phyloP scores from a whole-genome alignment of 306 rosid species.

The Vigna hirtella region DNA sequence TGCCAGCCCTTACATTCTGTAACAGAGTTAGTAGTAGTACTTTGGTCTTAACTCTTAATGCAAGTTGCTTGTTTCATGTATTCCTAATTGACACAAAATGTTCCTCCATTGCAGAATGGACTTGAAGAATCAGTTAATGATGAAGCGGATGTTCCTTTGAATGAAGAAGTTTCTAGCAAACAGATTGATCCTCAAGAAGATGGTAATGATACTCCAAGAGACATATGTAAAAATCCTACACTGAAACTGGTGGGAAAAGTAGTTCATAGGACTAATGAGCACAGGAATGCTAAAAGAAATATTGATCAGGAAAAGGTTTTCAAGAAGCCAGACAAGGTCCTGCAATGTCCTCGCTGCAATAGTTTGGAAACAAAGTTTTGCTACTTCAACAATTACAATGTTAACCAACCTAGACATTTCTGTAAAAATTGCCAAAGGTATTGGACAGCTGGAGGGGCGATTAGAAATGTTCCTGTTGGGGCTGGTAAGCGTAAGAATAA shows the following conservation, averaged over 20 bases:
- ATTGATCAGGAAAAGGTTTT: constrained; percentile 53
- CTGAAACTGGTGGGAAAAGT: constrained; percentile 34
- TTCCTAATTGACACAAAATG: constrained; percentile 28
- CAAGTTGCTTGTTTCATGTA: constrained; percentile 5
- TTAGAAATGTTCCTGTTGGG: constrained; percentile 70
- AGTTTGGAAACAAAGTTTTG: constrained; percentile 72
- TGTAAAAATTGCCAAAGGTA: constrained; percentile 74
- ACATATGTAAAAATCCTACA: constrained; percentile 10
- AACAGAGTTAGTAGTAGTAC: constrained; percentile 21
- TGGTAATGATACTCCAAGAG: constrained; percentile 16
- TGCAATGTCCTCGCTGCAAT: constrained; percentile 71
- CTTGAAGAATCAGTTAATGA: constrained; percentile 37
- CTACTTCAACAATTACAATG: constrained; percentile 73
- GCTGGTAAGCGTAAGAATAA: constrained; percentile 71
- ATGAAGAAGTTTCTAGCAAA: constrained; percentile 33
- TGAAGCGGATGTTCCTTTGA: constrained; percentile 38
- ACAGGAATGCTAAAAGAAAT: constrained; percentile 42
- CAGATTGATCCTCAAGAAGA: constrained; percentile 29
- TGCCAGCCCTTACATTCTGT: constrained; percentile 14
- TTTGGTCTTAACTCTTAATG: constrained; percentile 8
- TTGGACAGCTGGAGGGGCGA: constrained; percentile 79
- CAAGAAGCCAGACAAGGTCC: constrained; percentile 64
- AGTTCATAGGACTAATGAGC: constrained; percentile 42
- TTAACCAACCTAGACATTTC: constrained; percentile 72
- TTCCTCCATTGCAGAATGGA: constrained; percentile 51